Conservation (phyloP, 345 rosid species). For the Bretschneidera sinensis region DNA sequence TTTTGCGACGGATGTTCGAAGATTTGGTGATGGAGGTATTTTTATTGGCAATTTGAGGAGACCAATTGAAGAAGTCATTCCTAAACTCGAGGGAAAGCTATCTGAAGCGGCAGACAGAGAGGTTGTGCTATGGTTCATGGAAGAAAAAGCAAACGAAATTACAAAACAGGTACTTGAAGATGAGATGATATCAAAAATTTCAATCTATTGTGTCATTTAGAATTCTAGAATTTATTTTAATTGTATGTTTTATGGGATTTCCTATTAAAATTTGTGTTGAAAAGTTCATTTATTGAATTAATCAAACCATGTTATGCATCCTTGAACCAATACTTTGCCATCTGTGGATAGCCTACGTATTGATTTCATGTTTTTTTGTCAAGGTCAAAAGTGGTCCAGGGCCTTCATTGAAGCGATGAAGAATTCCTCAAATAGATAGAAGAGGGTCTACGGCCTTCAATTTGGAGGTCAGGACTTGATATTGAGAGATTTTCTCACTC, state of each 20-base stretch:
- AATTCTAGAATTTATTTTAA: too few relatives aligned
- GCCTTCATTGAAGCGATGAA: too few relatives aligned
- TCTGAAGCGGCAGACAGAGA: constrained; percentile 85
- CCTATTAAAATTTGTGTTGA: not conserved
- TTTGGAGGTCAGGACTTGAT: too few relatives aligned
- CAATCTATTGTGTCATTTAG: not conserved
- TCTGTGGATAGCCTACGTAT: too few relatives aligned
- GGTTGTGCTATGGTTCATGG: constrained; percentile 92
- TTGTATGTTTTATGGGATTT: not conserved
- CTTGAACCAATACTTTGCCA: too few relatives aligned
- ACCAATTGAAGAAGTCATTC: constrained; percentile 79
- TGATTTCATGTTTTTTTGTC: too few relatives aligned
- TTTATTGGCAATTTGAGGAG: constrained; percentile 78
- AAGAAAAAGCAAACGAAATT: constrained; percentile 71
- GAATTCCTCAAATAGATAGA: too few relatives aligned
- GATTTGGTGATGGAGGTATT: constrained; percentile 96
- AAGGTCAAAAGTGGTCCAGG: too few relatives aligned
- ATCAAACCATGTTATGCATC: too few relatives aligned
- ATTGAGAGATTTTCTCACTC: not conserved
- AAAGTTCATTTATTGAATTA: not conserved
- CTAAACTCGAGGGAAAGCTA: constrained; percentile 71
- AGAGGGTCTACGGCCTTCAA: too few relatives aligned
- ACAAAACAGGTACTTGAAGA: constrained; percentile 63
- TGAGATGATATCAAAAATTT: not conserved
- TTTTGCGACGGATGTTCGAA: constrained; percentile 83